Percentiles rank a stretch among this genome's conserved stretches.
These are phyloP conservation scores for Lachnellula cervina DNA, from an alignment of 2,329 filamentous ascomycete genomes.

Conservation along the genomic window DNA sequence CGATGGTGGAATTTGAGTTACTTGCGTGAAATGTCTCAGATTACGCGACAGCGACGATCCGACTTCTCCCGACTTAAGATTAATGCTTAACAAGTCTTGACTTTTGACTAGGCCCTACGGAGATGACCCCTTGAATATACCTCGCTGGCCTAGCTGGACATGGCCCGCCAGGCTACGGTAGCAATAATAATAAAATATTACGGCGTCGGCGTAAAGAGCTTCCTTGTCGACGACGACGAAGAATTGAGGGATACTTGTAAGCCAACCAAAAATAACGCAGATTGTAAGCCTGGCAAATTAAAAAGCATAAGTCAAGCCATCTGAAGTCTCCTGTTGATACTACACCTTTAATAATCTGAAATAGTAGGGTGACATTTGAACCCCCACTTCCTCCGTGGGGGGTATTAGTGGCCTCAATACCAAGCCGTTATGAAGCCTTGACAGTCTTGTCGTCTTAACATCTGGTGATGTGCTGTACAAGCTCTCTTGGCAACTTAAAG, in stretches of 20 bases:
- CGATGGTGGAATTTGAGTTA: neutral
- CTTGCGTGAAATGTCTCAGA: neutral
- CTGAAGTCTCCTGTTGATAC: neutral
- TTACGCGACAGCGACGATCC: neutral
- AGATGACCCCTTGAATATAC: neutral
- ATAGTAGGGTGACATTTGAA: neutral
- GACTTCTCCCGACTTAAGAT: neutral
- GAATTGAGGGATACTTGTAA: too few relatives aligned
- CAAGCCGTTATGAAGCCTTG: neutral
- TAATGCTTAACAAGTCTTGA: neutral
- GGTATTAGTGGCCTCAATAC: neutral
- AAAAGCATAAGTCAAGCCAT: too few relatives aligned
- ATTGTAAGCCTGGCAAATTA: too few relatives aligned
- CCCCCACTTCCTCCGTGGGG: neutral
- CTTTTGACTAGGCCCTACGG: neutral
- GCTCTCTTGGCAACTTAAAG: neutral
- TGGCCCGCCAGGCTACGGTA: neutral
- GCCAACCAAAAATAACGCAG: too few relatives aligned
- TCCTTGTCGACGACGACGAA: too few relatives aligned
- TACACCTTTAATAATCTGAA: neutral
- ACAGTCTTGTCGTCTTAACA: neutral
- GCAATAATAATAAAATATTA: too few relatives aligned
- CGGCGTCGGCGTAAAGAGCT: too few relatives aligned
- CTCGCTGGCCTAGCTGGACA: neutral
- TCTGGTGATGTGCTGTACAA: too few relatives aligned